These are phyloP conservation scores for Tetrahymena malaccensis DNA, from an alignment of 73 alveolate species.

Conservation along the genomic window DNA sequence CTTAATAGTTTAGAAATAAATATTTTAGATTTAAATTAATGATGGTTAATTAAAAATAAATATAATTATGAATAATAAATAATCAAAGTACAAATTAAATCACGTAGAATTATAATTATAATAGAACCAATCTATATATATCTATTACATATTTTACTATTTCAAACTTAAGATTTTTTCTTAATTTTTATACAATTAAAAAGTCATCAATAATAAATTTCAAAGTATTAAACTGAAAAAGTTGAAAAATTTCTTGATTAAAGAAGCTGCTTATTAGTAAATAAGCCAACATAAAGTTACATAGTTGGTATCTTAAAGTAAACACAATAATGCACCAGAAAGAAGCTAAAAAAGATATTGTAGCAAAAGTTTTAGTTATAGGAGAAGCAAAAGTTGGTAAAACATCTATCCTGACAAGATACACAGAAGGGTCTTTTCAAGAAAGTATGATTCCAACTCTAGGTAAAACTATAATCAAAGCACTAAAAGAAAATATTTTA, in stretches of 20 bases:
- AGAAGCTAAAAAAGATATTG: background rate
- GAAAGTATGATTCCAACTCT: background rate
- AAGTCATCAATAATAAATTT: background rate
- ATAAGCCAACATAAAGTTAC: background rate
- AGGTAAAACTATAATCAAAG: background rate
- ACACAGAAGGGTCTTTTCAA: background rate
- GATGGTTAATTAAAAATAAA: too few relatives aligned
- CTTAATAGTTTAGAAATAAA: too few relatives aligned
- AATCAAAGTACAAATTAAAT: too few relatives aligned
- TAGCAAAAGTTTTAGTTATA: background rate
- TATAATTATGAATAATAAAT: too few relatives aligned
- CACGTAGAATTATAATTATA: too few relatives aligned
- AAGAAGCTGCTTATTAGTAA: background rate
- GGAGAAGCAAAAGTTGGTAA: background rate
- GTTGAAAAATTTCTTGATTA: background rate
- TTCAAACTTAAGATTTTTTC: too few relatives aligned
- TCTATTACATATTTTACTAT: too few relatives aligned
- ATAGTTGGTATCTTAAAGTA: background rate
- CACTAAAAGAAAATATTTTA: too few relatives aligned
- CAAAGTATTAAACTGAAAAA: background rate
- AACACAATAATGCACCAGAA: background rate
- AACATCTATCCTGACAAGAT: background rate
- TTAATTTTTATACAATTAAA: too few relatives aligned
- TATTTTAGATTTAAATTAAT: too few relatives aligned
- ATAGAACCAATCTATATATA: too few relatives aligned